A percentile compares a stretch with the other conserved stretches of the same genome.
These are phyloP conservation scores for Ophiorrhiza pumila DNA, from an alignment of 257 asterid species.

Conservation along the genomic window DNA sequence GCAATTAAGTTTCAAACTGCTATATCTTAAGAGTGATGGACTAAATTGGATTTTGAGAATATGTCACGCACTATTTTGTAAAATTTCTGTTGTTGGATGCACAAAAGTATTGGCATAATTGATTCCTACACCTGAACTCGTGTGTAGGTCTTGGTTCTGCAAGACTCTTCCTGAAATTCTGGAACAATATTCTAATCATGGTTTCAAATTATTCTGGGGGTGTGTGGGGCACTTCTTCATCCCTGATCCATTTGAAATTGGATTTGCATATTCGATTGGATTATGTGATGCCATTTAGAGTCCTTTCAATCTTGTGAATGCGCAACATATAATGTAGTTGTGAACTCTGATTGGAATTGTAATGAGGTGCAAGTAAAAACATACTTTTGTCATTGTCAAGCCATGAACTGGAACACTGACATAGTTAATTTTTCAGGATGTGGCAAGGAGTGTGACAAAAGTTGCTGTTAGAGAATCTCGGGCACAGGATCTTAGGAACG, in stretches of 20 bases:
- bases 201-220: neutral
- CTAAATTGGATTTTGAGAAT: no score
- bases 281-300: neutral
- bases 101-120: no score
- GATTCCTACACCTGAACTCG: no score
- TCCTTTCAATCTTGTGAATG: neutral
- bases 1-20: no score
- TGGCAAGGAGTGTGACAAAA: slow-evolving; percentile 81
- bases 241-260: neutral
- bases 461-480: slow-evolving; percentile 79
- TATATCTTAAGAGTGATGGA: no score
- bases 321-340: neutral
- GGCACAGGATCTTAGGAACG: slow-evolving; percentile 87
- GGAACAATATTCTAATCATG: neutral
- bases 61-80: no score
- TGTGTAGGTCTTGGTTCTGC: neutral
- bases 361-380: neutral
- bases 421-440: slow-evolving; percentile 59
- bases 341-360: neutral
- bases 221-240: neutral
- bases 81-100: no score
- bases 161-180: neutral
- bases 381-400: neutral
- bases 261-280: neutral
- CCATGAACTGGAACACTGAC: neutral